phyloP scores from a whole-genome alignment of 371 early-diverging fungal species.

The Lichtheimia ramosa region DNA sequence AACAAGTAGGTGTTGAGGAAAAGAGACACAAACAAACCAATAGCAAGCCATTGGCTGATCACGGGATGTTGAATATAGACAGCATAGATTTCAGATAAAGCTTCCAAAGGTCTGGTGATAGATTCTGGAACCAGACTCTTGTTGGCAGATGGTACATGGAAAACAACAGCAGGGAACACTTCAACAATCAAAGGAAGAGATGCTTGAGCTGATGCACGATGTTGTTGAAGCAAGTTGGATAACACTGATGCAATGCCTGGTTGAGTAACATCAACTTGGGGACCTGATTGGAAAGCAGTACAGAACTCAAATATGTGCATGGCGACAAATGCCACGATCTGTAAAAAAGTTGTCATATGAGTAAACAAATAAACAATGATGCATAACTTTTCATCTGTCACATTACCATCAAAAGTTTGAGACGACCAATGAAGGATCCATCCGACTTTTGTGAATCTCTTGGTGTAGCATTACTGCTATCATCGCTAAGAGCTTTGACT shows the following conservation, averaged over 20 bases:
- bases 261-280: constrained; percentile 46
- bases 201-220: constrained; percentile 36
- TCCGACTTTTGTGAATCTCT: constrained; percentile 39
- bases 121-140: constrained; percentile 22
- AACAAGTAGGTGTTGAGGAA: constrained; percentile 63
- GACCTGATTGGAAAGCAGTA: constrained; percentile 54
- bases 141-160: constrained; percentile 44
- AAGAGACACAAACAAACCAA: constrained; percentile 51
- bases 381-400: background rate
- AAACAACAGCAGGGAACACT: constrained; percentile 60
- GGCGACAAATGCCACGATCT: constrained; percentile 62
- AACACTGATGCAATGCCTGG: constrained; percentile 44
- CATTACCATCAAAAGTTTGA: constrained; percentile 47
- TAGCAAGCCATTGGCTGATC: constrained; percentile 54
- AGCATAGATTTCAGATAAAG: constrained; percentile 45
- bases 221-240: constrained; percentile 41
- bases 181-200: constrained; percentile 58
- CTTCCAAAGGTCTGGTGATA: constrained; percentile 40
- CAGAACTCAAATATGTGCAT: constrained; percentile 77
- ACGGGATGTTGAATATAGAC: constrained; percentile 60
- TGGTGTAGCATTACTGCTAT: constrained; percentile 1
- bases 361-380: background rate
- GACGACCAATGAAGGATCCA: constrained; percentile 44
- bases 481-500: constrained; percentile 47
- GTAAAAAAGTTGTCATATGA: constrained; percentile 2